Conservation (phyloP, 2,329 filamentous ascomycete genomes). For the Proliferodiscus dingleyae region DNA sequence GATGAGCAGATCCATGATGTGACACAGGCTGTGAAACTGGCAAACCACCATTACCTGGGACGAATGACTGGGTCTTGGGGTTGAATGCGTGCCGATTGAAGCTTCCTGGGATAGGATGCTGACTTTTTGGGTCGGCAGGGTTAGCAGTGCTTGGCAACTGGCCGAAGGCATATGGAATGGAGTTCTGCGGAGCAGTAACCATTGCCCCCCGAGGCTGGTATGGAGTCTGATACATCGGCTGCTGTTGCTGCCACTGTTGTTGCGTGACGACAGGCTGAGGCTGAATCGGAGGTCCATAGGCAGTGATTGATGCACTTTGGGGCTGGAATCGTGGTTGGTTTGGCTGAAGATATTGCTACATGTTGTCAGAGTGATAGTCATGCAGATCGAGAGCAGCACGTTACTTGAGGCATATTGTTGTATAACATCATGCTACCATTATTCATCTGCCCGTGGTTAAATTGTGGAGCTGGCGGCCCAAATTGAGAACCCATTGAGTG, state of each 20-base stretch:
- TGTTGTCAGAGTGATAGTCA: conserved; percentile 8
- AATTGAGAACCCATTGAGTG: conserved; percentile 38
- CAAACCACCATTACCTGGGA: conserved; percentile 57
- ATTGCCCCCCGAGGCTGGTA: conserved; percentile 27
- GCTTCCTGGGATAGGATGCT: conserved; percentile 80
- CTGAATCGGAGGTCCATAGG: conserved; percentile 31
- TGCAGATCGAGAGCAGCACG: background rate
- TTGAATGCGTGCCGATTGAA: conserved; percentile 86
- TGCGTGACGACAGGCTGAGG: conserved; percentile 26
- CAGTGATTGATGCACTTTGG: conserved; percentile 30
- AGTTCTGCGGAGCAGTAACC: conserved; percentile 20
- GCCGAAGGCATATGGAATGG: conserved; percentile 68
- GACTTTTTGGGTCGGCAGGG: conserved; percentile 66
- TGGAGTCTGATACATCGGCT: conserved; percentile 23
- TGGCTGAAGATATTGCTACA: conserved; percentile 28
- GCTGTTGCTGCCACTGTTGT: conserved; percentile 27
- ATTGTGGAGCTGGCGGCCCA: conserved; percentile 30
- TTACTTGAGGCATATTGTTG: conserved; percentile 28
- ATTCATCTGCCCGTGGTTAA: conserved; percentile 24
- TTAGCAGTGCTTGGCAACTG: conserved; percentile 68
- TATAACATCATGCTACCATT: conserved; percentile 37
- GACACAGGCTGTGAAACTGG: conserved; percentile 39
- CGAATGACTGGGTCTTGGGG: conserved; percentile 87
- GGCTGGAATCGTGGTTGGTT: conserved; percentile 28
- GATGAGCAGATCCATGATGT: conserved; percentile 30